Percentiles rank a stretch among this genome's conserved stretches.
These are phyloP conservation scores for Pezicula carpinea DNA, from an alignment of 2,329 filamentous ascomycete species.

Conservation along the genomic window DNA sequence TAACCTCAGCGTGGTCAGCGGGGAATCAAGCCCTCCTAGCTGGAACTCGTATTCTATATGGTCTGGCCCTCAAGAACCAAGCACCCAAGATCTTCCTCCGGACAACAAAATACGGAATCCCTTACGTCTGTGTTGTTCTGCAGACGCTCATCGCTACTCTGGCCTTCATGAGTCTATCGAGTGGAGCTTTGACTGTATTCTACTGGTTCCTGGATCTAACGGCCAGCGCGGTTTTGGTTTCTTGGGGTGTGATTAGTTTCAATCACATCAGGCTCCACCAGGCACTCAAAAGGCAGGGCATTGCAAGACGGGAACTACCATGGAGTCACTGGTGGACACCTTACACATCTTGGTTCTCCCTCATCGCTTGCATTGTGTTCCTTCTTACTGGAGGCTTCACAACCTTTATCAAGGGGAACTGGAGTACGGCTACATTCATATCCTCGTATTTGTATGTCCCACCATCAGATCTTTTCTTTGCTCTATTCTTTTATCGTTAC, in stretches of 20 bases:
- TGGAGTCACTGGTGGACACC: constrained; percentile 60
- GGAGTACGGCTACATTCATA: constrained; percentile 52
- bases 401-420: constrained; percentile 56
- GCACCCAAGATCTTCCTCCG: constrained; percentile 52
- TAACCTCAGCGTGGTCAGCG: constrained; percentile 67
- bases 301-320: constrained; percentile 45
- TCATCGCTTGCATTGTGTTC: constrained; percentile 59
- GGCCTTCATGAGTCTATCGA: constrained; percentile 53
- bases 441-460: constrained; percentile 56
- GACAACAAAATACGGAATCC: constrained; percentile 46
- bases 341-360: neutral
- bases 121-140: constrained; percentile 53
- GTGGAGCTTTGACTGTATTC: constrained; percentile 56
- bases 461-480: neutral
- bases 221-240: constrained; percentile 57
- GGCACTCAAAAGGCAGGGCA: constrained; percentile 50
- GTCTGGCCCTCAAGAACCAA: constrained; percentile 54
- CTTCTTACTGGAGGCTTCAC: constrained; percentile 66
- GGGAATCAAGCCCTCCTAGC: constrained; percentile 61
- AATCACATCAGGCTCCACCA: constrained; percentile 54
- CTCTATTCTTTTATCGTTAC: neutral
- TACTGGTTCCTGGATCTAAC: constrained; percentile 61
- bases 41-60: constrained; percentile 55
- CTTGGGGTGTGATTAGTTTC: constrained; percentile 55
- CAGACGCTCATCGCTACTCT: constrained; percentile 51